These are phyloP conservation scores for Ogataea glucozyma DNA, from an alignment of 805 yeast genomes.

Conservation along the genomic window DNA sequence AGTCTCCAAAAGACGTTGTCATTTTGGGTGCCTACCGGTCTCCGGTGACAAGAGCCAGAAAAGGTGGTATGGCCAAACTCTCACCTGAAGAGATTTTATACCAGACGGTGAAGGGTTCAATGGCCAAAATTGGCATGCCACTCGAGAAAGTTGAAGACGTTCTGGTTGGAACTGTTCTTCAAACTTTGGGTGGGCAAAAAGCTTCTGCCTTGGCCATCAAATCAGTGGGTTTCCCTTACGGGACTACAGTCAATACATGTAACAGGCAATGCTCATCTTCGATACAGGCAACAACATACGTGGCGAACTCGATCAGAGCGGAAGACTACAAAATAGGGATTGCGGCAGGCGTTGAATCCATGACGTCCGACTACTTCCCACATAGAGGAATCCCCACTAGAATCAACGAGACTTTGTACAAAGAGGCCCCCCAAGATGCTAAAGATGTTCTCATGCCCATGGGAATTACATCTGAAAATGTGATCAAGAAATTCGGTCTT, in stretches of 20 bases:
- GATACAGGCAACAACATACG: constrained; percentile 39
- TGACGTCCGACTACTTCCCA: constrained; percentile 43
- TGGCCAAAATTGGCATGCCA: constrained; percentile 29
- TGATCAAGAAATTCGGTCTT: constrained; percentile 29
- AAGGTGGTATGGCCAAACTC: constrained; percentile 39
- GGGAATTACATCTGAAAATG: constrained; percentile 36
- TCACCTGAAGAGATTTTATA: constrained; percentile 39
- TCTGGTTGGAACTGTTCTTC: constrained; percentile 40
- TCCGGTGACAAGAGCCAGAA: constrained; percentile 38
- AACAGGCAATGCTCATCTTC: constrained; percentile 44
- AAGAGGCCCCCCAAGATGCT: constrained; percentile 34
- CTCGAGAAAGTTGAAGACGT: constrained; percentile 36
- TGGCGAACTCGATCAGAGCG: constrained; percentile 34
- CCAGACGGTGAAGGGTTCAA: constrained; percentile 33
- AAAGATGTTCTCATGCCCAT: constrained; percentile 36
- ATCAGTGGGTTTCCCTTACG: constrained; percentile 36
- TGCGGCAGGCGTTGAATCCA: constrained; percentile 46
- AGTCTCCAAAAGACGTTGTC: constrained; percentile 37
- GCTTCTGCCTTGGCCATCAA: constrained; percentile 39
- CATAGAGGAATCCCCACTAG: constrained; percentile 40
- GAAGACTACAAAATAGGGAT: constrained; percentile 37
- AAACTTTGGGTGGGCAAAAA: constrained; percentile 41
- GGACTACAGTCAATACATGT: constrained; percentile 38
- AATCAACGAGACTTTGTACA: constrained; percentile 29
- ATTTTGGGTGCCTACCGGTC: constrained; percentile 39